Evolutionary conservation across 2,329 filamentous ascomycete species (phyloP).

Genomic region (Calonectria hongkongensis): DNA sequence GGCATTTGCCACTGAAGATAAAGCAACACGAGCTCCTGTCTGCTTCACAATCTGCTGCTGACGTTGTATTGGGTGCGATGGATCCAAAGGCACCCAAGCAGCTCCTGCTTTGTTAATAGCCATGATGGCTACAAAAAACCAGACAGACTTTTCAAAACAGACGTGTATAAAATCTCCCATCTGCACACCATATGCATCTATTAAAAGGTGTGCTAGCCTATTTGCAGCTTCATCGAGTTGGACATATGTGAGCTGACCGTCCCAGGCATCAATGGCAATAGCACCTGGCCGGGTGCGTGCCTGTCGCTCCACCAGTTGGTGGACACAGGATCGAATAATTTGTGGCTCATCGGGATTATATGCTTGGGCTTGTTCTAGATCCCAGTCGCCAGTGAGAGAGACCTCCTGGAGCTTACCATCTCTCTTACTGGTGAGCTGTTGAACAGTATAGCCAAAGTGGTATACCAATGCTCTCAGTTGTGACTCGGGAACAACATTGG

Average conservation of each 20-base stretch:
- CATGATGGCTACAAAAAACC: constrained; percentile 37
- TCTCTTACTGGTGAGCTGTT: constrained; percentile 1
- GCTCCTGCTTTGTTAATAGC: constrained; percentile 26
- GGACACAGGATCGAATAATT: constrained; percentile 39
- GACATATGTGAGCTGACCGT: constrained; percentile 51
- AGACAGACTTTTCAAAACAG: constrained; percentile 44
- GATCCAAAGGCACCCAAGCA: constrained; percentile 26
- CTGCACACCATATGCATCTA: constrained; percentile 26
- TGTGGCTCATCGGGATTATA: constrained; percentile 14
- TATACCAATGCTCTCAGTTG: constrained; percentile 9
- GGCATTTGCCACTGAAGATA: not conserved
- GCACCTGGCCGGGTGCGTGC: constrained; percentile 28
- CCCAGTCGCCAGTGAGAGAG: constrained; percentile 7
- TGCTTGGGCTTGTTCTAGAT: not conserved
- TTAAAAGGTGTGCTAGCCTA: constrained; percentile 30
- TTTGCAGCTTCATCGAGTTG: constrained; percentile 36
- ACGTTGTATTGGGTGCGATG: not conserved
- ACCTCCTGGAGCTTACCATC: not conserved
- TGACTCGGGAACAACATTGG: constrained; percentile 12
- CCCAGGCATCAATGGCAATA: constrained; percentile 53
- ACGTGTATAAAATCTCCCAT: constrained; percentile 27
- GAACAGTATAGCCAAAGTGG: constrained; percentile 10
- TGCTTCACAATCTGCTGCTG: constrained; percentile 18
- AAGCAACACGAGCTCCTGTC: constrained; percentile 7
- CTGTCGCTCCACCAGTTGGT: constrained; percentile 45